Percentiles rank a stretch among this genome's conserved stretches.
These are phyloP conservation scores for Xylariaceae sp. DNA, from an alignment of 2,329 filamentous ascomycete genomes.

Conservation along the genomic window DNA sequence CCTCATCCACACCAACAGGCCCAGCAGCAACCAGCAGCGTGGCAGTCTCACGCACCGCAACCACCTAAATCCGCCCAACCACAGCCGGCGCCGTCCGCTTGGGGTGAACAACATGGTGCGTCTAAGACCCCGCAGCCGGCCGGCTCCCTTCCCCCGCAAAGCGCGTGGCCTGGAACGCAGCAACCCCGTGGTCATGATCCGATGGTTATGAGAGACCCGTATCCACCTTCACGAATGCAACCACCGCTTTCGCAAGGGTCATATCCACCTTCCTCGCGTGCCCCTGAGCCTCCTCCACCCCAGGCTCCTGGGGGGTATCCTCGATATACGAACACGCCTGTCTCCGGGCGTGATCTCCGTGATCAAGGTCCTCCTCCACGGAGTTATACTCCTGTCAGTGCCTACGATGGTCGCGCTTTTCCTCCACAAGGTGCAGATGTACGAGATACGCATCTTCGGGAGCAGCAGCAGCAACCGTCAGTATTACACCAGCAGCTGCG, in stretches of 20 bases:
- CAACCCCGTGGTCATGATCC: slow-evolving; percentile 30
- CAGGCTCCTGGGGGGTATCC: slow-evolving; percentile 38
- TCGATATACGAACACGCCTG: slow-evolving; percentile 43
- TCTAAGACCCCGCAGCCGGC: slow-evolving; percentile 35
- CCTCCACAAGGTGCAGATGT: slow-evolving; percentile 31
- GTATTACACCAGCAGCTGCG: slow-evolving; percentile 41
- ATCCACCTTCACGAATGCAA: slow-evolving; percentile 28
- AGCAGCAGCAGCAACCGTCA: slow-evolving; percentile 32
- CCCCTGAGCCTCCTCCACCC: slow-evolving; percentile 39
- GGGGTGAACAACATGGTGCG: slow-evolving; percentile 37
- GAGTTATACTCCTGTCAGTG: slow-evolving; percentile 42
- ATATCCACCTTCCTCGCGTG: slow-evolving; percentile 39
- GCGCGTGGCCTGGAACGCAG: slow-evolving; percentile 33
- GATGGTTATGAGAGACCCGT: slow-evolving; percentile 29
- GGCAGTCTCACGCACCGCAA: slow-evolving; percentile 37
- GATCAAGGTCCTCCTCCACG: slow-evolving; percentile 42
- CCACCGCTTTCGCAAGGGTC: slow-evolving; percentile 27
- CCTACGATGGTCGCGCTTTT: slow-evolving; percentile 41
- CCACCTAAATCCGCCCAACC: slow-evolving; percentile 34
- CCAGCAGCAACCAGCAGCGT: slow-evolving; percentile 27
- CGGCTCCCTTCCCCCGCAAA: slow-evolving; percentile 31
- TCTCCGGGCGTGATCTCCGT: slow-evolving; percentile 36
- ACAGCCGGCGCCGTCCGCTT: slow-evolving; percentile 35
- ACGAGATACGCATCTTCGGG: slow-evolving; percentile 37
- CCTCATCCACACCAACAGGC: slow-evolving; percentile 30